Conservation (phyloP, 2,329 filamentous ascomycete genomes). For the Iodosphaeria phyllophila region DNA sequence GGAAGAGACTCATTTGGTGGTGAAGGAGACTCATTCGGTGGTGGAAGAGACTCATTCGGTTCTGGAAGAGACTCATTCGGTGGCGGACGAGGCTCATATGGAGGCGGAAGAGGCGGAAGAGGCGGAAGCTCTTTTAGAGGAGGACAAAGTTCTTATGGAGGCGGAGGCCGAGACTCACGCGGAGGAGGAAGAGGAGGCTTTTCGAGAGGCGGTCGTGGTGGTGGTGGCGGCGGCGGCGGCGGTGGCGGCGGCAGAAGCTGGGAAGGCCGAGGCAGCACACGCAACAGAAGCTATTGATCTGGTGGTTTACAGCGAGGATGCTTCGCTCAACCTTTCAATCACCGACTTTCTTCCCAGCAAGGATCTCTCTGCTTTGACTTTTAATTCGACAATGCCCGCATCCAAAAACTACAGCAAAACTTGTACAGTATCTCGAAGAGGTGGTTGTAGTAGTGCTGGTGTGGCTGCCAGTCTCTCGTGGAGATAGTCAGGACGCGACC, state of each 20-base stretch:
- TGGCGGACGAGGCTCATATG: slow-evolving; percentile 6
- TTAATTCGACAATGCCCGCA: no score
- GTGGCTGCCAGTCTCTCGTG: no score
- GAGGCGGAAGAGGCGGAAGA: slow-evolving; percentile 5
- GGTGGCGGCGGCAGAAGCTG: slow-evolving; percentile 1
- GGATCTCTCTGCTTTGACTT: no score
- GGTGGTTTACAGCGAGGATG: no score
- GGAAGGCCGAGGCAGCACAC: slow-evolving; percentile 1
- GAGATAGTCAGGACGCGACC: no score
- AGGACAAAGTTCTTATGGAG: slow-evolving; percentile 2
- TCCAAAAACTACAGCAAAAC: no score
- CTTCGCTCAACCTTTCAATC: no score
- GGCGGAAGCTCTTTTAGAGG: slow-evolving; percentile 3
- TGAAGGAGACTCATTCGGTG: slow-evolving; percentile 1
- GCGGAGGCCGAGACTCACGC: slow-evolving; percentile 1
- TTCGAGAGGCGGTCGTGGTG: slow-evolving; percentile 2
- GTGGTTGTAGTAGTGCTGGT: no score
- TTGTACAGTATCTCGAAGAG: no score
- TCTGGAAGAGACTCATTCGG: slow-evolving; percentile 3
- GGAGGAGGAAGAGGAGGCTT: neutral
- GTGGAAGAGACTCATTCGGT: slow-evolving; percentile 2
- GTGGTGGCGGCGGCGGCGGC: slow-evolving; percentile 2
- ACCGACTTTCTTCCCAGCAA: no score
- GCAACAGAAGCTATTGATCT: no score
- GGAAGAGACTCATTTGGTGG: slow-evolving; percentile 2